Conservation (phyloP, 1,139 yeast genomes). For the Protomyces gravidus region DNA sequence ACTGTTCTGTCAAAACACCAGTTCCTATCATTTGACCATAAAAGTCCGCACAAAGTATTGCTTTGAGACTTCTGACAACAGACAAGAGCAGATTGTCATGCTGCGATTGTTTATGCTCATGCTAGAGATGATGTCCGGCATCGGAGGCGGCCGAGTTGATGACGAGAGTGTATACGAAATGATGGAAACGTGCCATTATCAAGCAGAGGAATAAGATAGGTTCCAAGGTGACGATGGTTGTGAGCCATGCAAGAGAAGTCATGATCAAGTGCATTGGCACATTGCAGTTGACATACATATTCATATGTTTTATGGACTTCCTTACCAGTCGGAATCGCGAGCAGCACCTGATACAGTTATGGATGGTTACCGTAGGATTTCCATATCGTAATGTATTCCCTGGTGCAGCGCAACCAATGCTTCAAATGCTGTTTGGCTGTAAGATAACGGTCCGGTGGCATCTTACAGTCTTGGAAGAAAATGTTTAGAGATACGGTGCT, state of each 20-base stretch:
- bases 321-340: conserved; percentile 89
- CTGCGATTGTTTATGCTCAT: conserved; percentile 73
- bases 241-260: conserved; percentile 62
- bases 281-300: conserved; percentile 69
- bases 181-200: conserved; percentile 66
- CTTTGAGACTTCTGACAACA: conserved; percentile 91
- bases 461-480: too few relatives aligned
- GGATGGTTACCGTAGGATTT: conserved; percentile 62
- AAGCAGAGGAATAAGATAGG: conserved; percentile 34
- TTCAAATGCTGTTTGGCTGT: too few relatives aligned
- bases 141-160: conserved; percentile 59
- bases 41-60: conserved; percentile 88
- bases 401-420: too few relatives aligned
- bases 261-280: conserved; percentile 79
- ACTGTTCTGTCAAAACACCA: too few relatives aligned
- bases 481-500: too few relatives aligned
- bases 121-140: conserved; percentile 64
- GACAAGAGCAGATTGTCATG: conserved; percentile 86
- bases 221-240: conserved; percentile 34
- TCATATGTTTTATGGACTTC: conserved; percentile 67
- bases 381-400: conserved; percentile 51
- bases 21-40: conserved; percentile 60
- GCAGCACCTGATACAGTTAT: conserved; percentile 75
- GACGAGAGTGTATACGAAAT: conserved; percentile 85
- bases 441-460: too few relatives aligned